phyloP scores from a whole-genome alignment of 2,329 filamentous ascomycete genomes.

The Parastagonospora nodorum region DNA sequence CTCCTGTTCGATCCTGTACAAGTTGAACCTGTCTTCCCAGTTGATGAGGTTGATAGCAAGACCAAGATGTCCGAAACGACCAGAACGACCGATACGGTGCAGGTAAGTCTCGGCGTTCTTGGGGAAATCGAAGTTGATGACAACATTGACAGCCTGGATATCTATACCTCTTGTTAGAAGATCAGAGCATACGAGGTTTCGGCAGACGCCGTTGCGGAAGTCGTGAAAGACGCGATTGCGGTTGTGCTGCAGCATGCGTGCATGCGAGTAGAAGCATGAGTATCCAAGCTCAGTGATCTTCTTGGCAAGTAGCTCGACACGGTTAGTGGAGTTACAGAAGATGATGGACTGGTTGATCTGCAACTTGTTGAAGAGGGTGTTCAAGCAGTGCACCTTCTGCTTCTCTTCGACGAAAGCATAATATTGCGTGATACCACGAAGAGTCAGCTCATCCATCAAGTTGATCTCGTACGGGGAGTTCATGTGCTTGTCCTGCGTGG shows the following conservation, averaged over 20 bases:
- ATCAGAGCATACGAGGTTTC: conserved; percentile 97
- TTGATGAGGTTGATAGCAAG: conserved; percentile 99
- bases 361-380: conserved; percentile 97
- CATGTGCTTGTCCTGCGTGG: conserved; percentile 86
- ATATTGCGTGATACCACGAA: conserved; percentile 98
- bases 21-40: conserved; percentile 98
- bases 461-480: conserved; percentile 96
- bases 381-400: conserved; percentile 98
- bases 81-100: conserved; percentile 96
- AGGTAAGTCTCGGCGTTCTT: conserved; percentile 99
- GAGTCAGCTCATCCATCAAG: conserved; percentile 97
- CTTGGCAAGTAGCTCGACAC: conserved; percentile 95
- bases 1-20: conserved; percentile 98
- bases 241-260: conserved; percentile 95
- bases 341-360: conserved; percentile 99
- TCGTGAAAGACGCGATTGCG: conserved; percentile 99
- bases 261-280: conserved; percentile 99
- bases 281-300: conserved; percentile 99
- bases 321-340: conserved; percentile 99
- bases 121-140: conserved; percentile 99
- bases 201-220: conserved; percentile 96
- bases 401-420: conserved; percentile 99
- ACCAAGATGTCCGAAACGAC: conserved; percentile 94
- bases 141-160: conserved; percentile 98
- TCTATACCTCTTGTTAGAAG: conserved; percentile 97